Percentiles rank a stretch among this genome's conserved stretches.
phyloP scores from a whole-genome alignment of 345 rosid genomes.

The Camelina sativa region DNA sequence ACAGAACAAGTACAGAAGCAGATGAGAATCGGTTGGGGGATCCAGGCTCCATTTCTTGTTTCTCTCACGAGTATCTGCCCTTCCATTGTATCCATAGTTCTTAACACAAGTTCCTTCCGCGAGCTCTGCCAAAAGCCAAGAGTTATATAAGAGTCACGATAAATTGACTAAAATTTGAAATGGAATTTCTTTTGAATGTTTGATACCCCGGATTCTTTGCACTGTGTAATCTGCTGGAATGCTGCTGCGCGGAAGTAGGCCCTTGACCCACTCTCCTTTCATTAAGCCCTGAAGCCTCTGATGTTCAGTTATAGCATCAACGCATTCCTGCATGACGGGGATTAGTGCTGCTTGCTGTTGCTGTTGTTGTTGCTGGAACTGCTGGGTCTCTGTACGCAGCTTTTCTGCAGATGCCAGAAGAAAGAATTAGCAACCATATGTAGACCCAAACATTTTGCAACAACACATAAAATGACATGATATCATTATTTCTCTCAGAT shows the following conservation, averaged over 20 bases:
- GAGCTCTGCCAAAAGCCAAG: conserved; percentile 59
- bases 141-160: conserved; percentile 14
- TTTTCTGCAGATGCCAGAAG: conserved; percentile 58
- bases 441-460: conserved; percentile 10
- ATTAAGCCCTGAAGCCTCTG: conserved; percentile 83
- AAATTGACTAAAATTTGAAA: conserved; percentile 5
- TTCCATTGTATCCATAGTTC: conserved; percentile 80
- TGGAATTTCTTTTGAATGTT: background rate
- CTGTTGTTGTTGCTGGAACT: conserved; percentile 48
- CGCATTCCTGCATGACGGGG: conserved; percentile 79
- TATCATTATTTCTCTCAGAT: conserved; percentile 7
- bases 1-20: conserved; percentile 87
- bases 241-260: conserved; percentile 79
- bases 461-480: conserved; percentile 16
- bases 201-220: conserved; percentile 73
- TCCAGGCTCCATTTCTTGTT: conserved; percentile 81
- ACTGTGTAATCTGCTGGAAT: conserved; percentile 75
- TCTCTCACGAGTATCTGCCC: conserved; percentile 66
- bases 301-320: conserved; percentile 89
- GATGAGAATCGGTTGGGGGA: conserved; percentile 89
- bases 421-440: conserved; percentile 13
- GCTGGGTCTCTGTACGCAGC: conserved; percentile 50
- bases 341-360: conserved; percentile 70
- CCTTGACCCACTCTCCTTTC: conserved; percentile 97
- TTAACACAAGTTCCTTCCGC: conserved; percentile 96